phyloP scores from a whole-genome alignment of 106 monocot genomes.

The Chionographis japonica region DNA sequence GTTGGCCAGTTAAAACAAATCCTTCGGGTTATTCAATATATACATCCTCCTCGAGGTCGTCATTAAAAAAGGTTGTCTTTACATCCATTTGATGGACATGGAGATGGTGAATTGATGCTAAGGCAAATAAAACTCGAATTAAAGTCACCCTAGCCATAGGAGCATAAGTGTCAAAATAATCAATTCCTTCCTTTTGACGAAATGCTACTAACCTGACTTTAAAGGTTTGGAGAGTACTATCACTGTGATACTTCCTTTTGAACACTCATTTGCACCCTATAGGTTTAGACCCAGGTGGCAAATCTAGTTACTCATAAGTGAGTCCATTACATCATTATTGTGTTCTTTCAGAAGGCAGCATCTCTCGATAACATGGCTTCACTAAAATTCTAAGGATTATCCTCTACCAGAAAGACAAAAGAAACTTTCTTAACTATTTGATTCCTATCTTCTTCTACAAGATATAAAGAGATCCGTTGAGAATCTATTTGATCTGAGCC shows the following conservation, averaged over 20 bases:
- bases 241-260: slow-evolving; percentile 3
- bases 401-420: not conserved
- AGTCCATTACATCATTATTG: not conserved
- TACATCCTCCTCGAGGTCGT: not conserved
- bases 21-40: no score
- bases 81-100: not conserved
- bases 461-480: not conserved
- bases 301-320: not conserved
- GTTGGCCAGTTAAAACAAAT: no score
- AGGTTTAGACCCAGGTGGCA: not conserved
- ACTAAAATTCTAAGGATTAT: not conserved
- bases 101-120: not conserved
- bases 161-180: slow-evolving; percentile 5
- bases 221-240: not conserved
- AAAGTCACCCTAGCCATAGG: not conserved
- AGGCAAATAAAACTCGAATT: not conserved
- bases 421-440: not conserved
- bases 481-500: not conserved
- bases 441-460: slow-evolving; percentile 6
- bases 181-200: not conserved
- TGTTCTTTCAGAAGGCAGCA: not conserved
- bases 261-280: not conserved
- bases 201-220: not conserved
- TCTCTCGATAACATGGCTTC: not conserved
- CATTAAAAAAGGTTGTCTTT: not conserved